These are phyloP conservation scores for Ascoidea tarda DNA, from an alignment of 805 yeast species.

Conservation along the genomic window DNA sequence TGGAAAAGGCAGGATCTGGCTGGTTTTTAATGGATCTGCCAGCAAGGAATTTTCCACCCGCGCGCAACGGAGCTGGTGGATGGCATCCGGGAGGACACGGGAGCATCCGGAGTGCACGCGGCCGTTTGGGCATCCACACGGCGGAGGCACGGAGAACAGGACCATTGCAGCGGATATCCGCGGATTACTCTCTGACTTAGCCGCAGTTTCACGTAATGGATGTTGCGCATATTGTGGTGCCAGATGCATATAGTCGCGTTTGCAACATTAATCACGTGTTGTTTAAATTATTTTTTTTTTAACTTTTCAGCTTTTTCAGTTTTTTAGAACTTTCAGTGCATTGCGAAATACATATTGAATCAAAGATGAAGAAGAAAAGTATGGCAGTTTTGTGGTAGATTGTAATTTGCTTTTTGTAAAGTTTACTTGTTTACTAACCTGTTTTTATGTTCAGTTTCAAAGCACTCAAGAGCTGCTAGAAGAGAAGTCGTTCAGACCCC, in stretches of 20 bases:
- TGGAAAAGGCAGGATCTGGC: neutral
- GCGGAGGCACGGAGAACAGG: neutral
- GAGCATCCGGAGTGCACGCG: neutral
- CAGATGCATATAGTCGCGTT: neutral
- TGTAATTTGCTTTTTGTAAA: neutral
- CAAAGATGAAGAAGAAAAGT: too few species aligned
- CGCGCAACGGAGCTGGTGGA: too few species aligned
- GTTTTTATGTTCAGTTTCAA: constrained; percentile 27
- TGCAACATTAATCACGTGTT: neutral
- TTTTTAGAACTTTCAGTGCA: too few species aligned
- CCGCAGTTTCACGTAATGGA: neutral
- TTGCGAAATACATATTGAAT: too few species aligned
- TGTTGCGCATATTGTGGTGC: neutral
- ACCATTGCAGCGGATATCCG: neutral
- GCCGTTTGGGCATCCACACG: neutral
- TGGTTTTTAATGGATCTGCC: neutral
- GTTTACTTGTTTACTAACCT: neutral
- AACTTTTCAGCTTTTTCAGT: too few species aligned
- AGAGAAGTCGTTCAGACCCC: constrained; percentile 37
- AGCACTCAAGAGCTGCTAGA: constrained; percentile 68
- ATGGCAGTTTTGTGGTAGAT: neutral
- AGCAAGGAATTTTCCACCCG: too few species aligned
- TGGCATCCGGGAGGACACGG: neutral
- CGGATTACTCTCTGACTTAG: too few species aligned
- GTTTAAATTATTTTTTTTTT: neutral